Percentiles rank a stretch among this genome's conserved stretches.
phyloP scores from a whole-genome alignment of 805 yeast species.

The Dipodascopsis tothii region DNA sequence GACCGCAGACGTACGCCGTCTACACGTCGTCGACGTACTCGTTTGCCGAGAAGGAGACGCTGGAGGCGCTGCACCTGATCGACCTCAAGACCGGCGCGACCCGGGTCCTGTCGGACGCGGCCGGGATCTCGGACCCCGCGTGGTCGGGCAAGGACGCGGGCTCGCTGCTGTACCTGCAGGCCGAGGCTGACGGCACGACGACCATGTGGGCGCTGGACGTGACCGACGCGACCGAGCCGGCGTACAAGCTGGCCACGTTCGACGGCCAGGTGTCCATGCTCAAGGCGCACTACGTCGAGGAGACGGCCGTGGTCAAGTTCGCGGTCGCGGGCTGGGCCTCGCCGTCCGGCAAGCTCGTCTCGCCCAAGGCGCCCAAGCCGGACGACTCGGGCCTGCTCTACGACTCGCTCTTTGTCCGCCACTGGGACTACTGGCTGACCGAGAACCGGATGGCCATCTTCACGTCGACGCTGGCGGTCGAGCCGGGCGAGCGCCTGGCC shows the following conservation, averaged over 20 bases:
- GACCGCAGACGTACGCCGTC: slow-evolving; percentile 4
- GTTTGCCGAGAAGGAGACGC: slow-evolving; percentile 8
- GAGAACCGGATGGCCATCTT: slow-evolving; percentile 18
- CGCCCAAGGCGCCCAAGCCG: slow-evolving; percentile 18
- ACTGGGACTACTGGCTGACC: slow-evolving; percentile 27
- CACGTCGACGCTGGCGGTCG: not conserved
- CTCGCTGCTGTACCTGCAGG: slow-evolving; percentile 15
- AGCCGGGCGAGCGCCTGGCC: slow-evolving; percentile 12
- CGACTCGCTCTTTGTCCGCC: slow-evolving; percentile 22
- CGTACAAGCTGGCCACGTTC: slow-evolving; percentile 4
- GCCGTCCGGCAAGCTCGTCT: slow-evolving; percentile 14
- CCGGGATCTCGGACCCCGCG: slow-evolving; percentile 14
- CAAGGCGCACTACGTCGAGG: slow-evolving; percentile 4
- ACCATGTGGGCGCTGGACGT: slow-evolving; percentile 14
- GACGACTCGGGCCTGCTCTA: slow-evolving; percentile 18
- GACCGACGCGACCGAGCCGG: slow-evolving; percentile 1
- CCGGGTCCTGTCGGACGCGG: slow-evolving; percentile 8
- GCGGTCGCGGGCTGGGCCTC: slow-evolving; percentile 22
- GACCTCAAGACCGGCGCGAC: slow-evolving; percentile 4
- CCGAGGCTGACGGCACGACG: slow-evolving; percentile 7
- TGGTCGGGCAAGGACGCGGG: slow-evolving; percentile 17
- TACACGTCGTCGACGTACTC: slow-evolving; percentile 17
- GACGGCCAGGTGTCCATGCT: slow-evolving; percentile 16
- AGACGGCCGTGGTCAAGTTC: slow-evolving; percentile 15
- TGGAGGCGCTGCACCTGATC: slow-evolving; percentile 5